Evolutionary conservation across 768 basidiomycete genomes (phyloP), one percentile per base, ranked within the genome.

Genomic region (Paxillus ammoniavirescens): DNA sequence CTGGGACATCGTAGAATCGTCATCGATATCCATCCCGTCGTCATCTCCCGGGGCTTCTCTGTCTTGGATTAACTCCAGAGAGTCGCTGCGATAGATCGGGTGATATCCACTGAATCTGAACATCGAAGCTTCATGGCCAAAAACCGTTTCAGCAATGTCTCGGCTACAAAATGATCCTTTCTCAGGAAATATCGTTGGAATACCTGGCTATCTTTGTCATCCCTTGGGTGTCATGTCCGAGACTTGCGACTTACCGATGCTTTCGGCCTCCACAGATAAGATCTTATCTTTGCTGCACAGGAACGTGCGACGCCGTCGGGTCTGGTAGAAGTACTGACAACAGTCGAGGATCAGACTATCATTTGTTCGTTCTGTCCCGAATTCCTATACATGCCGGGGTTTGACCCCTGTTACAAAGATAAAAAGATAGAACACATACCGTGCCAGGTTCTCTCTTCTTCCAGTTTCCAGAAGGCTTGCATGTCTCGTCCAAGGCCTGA

Each of bases 341-440:
- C 90, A 93, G 65, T 92, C 91, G 49, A 87, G 69, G 60, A 93
- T 90, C 37, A 87, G 69, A 48, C 76, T 75, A 61, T 93, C 91
- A 61, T 90, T 91, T 54, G 61, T 67, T 63, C 76, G 75, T 56
- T 77, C 76, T 47, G 55, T 58, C 26, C 63, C 60, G 17, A 65
- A 43, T 23, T 62, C 61, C 62, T 63, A 61, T 42, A 47, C 55
- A 56, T 17, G 17, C 33, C 5, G 36, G 38, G 9, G 14, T 52
- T 21, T 45, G 13, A 45, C 40, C 33, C 26, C 15, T 15, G 21
- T 37, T 31, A 47, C n/a, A 8, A 23, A 14, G 44, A 33, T 33
- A 33, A 12, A 9, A 10, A 45, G 33, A 36, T 31, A 28, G 26
- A 3, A 8, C 18, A 58, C 58, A 54, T 50, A 81, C 84, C 65